These are phyloP conservation scores for Suhomyces bolitotheri DNA, from an alignment of 1,139 yeast species.

Conservation along the genomic window DNA sequence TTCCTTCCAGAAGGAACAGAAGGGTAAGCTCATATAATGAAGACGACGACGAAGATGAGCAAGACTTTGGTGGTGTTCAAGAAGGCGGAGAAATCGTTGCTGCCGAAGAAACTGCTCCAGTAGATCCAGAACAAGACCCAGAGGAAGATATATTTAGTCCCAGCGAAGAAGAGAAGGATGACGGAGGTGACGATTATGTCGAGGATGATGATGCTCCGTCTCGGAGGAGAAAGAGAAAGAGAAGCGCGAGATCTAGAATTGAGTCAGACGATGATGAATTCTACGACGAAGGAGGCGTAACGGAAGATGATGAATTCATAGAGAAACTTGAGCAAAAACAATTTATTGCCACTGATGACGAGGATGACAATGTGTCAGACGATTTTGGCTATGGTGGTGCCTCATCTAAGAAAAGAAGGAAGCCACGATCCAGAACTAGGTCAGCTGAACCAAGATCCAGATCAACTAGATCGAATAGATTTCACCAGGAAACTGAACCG, in stretches of 20 bases:
- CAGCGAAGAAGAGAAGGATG: conserved; percentile 12
- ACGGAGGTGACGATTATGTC: conserved; percentile 17
- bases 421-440: conserved; percentile 28
- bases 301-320: conserved; percentile 27
- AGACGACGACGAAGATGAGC: conserved; percentile 23
- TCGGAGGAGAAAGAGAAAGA: conserved; percentile 10
- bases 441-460: conserved; percentile 26
- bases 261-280: conserved; percentile 19
- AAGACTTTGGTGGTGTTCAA: conserved; percentile 36
- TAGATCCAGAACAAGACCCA: conserved; percentile 13
- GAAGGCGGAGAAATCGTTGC: conserved; percentile 25
- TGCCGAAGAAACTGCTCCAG: conserved; percentile 3
- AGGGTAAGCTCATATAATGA: conserved; percentile 14
- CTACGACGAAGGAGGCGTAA: conserved; percentile 16
- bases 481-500: conserved; percentile 23
- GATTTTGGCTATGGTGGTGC: conserved; percentile 29
- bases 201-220: conserved; percentile 13
- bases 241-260: conserved; percentile 8
- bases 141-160: conserved; percentile 28
- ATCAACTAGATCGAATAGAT: conserved; percentile 17
- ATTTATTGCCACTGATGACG: conserved; percentile 42
- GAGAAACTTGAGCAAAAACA: conserved; percentile 32
- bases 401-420: conserved; percentile 20
- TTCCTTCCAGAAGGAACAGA: conserved; percentile 14
- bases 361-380: conserved; percentile 29